Percentiles rank a stretch among this genome's conserved stretches.
Conservation (phyloP, 345 rosid genomes). For the Litchi chinensis region DNA sequence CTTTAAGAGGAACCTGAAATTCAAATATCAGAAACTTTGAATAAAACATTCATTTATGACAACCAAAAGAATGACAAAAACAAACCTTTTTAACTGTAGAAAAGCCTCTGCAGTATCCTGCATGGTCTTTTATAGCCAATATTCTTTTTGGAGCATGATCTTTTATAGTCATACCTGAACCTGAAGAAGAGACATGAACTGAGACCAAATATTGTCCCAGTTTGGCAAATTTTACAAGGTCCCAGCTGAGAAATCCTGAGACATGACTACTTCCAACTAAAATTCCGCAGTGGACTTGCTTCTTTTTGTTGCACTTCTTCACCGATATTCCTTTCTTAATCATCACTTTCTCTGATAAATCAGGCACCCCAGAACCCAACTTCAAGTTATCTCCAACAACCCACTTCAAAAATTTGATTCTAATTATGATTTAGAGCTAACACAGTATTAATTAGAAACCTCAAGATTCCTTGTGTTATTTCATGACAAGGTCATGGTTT, state of each 20-base stretch:
- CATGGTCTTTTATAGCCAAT: neutral
- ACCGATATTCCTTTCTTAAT: slow-evolving; percentile 14
- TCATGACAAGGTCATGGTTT: neutral
- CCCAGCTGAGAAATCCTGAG: neutral
- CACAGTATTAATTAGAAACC: too few species aligned
- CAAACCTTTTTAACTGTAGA: slow-evolving; percentile 20
- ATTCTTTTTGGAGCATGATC: neutral
- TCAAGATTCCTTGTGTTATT: too few species aligned
- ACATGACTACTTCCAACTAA: neutral
- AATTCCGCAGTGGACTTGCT: neutral
- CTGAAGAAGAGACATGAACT: slow-evolving; percentile 9
- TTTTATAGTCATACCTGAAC: slow-evolving; percentile 21
- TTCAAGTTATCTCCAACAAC: neutral
- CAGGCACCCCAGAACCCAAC: slow-evolving; percentile 10
- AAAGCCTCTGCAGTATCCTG: slow-evolving; percentile 17
- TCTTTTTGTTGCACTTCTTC: slow-evolving; percentile 1
- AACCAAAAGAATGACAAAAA: neutral
- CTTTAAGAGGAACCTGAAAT: slow-evolving; percentile 12
- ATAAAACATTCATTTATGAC: neutral
- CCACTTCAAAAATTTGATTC: neutral
- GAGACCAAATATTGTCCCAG: slow-evolving; percentile 6
- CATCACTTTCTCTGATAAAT: slow-evolving; percentile 7
- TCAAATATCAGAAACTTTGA: neutral
- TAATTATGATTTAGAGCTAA: neutral
- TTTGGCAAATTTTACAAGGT: slow-evolving; percentile 8